These are phyloP conservation scores for Postia placenta DNA, from an alignment of 768 basidiomycete genomes.

Conservation along the genomic window DNA sequence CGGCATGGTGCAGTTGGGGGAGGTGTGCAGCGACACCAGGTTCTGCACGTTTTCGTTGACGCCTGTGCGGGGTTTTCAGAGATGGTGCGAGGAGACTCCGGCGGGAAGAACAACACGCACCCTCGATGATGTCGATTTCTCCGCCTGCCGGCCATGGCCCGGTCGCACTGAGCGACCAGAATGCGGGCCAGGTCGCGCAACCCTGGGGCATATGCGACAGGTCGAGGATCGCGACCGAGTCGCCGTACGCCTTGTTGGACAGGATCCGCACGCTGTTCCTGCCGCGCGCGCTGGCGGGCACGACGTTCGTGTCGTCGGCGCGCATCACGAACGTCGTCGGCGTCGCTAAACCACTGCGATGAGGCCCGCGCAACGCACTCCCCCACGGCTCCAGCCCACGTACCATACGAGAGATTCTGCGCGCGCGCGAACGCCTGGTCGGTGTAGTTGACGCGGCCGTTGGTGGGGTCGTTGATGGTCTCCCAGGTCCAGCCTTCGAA, in stretches of 20 bases:
- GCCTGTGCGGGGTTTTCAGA: constrained; percentile 23
- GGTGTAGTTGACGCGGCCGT: constrained; percentile 60
- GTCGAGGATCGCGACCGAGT: constrained; percentile 46
- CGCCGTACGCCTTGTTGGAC: constrained; percentile 38
- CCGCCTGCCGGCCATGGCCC: constrained; percentile 60
- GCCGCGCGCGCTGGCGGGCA: constrained; percentile 36
- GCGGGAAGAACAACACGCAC: constrained; percentile 23
- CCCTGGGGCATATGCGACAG: constrained; percentile 56
- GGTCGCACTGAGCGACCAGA: constrained; percentile 45
- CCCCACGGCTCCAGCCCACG: constrained; percentile 7
- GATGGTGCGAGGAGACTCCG: neutral
- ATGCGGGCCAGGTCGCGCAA: constrained; percentile 59
- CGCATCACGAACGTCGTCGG: constrained; percentile 50
- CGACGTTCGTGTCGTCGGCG: constrained; percentile 38
- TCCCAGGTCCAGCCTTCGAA: constrained; percentile 43
- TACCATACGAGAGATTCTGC: constrained; percentile 43
- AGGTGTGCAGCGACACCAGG: constrained; percentile 50
- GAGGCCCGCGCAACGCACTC: neutral
- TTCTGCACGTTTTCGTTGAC: constrained; percentile 44
- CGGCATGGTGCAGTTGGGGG: constrained; percentile 40
- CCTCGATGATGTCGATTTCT: constrained; percentile 59
- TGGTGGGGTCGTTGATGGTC: constrained; percentile 51
- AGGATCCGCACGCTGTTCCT: constrained; percentile 51
- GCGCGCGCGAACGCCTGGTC: constrained; percentile 34
- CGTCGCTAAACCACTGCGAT: constrained; percentile 30